Evolutionary conservation across 805 yeast genomes (phyloP).

Genomic region (Priceomyces fermenticarens): DNA sequence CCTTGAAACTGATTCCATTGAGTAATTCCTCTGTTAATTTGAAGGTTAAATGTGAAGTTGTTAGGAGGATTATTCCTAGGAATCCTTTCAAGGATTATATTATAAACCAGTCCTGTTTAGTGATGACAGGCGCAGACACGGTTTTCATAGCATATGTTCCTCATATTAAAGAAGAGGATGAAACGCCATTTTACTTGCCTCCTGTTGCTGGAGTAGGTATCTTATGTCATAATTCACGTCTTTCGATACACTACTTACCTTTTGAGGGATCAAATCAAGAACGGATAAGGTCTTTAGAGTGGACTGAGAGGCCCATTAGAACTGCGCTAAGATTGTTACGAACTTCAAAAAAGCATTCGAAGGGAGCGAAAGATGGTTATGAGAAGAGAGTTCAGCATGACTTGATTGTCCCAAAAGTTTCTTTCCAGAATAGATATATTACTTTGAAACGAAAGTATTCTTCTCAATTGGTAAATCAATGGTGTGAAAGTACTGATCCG

Average conservation of each 20-base stretch:
- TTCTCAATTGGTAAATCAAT: constrained; percentile 64
- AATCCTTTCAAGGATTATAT: constrained; percentile 83
- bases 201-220: constrained; percentile 77
- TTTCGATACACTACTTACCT: constrained; percentile 78
- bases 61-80: constrained; percentile 88
- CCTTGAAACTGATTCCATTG: constrained; percentile 28
- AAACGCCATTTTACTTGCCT: constrained; percentile 88
- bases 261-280: constrained; percentile 33
- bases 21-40: constrained; percentile 16
- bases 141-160: constrained; percentile 73
- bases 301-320: constrained; percentile 65
- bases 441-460: constrained; percentile 81
- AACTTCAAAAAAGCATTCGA: constrained; percentile 80
- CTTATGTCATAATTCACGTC: constrained; percentile 40
- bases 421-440: constrained; percentile 81
- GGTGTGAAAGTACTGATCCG: constrained; percentile 96
- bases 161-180: constrained; percentile 56
- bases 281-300: constrained; percentile 29
- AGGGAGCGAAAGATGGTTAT: constrained; percentile 81
- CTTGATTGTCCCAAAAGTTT: constrained; percentile 73
- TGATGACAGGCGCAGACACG: constrained; percentile 38
- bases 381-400: constrained; percentile 88
- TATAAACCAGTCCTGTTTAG: constrained; percentile 79
- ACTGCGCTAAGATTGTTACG: constrained; percentile 77
- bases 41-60: constrained; percentile 48